phyloP scores from a whole-genome alignment of 768 basidiomycete species.

The Brasilioporus rufonigricans region DNA sequence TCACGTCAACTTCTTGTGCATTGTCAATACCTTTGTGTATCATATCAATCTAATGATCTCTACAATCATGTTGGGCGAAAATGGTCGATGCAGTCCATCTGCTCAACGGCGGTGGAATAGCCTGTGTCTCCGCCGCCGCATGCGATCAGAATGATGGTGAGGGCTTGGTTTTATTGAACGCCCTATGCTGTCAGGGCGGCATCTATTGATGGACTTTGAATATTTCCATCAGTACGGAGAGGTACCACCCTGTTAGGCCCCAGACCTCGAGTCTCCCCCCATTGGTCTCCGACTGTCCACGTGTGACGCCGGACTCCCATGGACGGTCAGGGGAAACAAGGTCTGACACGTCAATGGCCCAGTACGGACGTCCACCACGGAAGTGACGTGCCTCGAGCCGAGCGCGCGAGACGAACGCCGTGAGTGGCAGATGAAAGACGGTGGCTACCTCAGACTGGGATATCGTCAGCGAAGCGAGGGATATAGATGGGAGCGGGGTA shows the following conservation, averaged over 20 bases:
- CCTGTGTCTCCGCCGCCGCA: too few relatives aligned
- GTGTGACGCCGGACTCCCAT: slow-evolving; percentile 32
- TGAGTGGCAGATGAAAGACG: slow-evolving; percentile 69
- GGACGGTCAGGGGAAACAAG: slow-evolving; percentile 34
- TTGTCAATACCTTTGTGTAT: slow-evolving; percentile 22
- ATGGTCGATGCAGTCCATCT: not conserved
- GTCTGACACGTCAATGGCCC: slow-evolving; percentile 66
- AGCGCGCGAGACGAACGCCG: slow-evolving; percentile 43
- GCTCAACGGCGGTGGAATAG: not conserved
- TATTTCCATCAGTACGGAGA: slow-evolving; percentile 57
- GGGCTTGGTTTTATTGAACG: not conserved
- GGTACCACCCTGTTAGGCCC: slow-evolving; percentile 85
- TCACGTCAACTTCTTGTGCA: slow-evolving; percentile 16
- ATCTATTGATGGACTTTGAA: slow-evolving; percentile 46
- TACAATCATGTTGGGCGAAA: not conserved
- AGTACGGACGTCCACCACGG: slow-evolving; percentile 54
- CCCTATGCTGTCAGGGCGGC: not conserved
- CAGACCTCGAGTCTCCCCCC: slow-evolving; percentile 65
- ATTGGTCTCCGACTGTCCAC: slow-evolving; percentile 40
- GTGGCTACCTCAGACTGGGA: slow-evolving; percentile 66
- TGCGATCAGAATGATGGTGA: not conserved
- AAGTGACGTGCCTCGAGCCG: slow-evolving; percentile 55
- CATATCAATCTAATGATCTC: slow-evolving; percentile 19
- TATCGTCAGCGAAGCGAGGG: slow-evolving; percentile 47
- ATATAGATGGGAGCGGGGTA: slow-evolving; percentile 58